Evolutionary conservation across 345 rosid genomes (phyloP).

Genomic region (Euphorbia peplus): DNA sequence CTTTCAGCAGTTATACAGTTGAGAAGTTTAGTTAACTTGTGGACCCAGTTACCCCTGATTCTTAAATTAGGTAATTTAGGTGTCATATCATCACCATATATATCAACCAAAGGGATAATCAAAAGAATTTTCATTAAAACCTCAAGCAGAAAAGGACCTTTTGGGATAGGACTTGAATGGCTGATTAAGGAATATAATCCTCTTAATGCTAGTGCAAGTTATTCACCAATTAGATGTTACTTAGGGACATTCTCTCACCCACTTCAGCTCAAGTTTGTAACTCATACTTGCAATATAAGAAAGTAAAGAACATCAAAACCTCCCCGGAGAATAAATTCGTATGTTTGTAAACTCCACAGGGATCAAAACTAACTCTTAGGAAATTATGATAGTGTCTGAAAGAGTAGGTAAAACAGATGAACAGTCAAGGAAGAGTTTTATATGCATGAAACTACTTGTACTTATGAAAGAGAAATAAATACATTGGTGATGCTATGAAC

Average conservation of each 20-base stretch:
- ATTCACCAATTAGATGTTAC: constrained; percentile 12
- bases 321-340: background rate
- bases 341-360: background rate
- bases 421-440: constrained; percentile 8
- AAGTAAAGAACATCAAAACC: background rate
- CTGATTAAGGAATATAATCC: background rate
- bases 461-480: background rate
- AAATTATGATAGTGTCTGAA: background rate
- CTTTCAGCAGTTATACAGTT: constrained; percentile 32
- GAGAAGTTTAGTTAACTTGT: constrained; percentile 34
- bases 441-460: background rate
- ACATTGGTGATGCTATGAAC: constrained; percentile 5
- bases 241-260: constrained; percentile 6
- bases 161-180: background rate
- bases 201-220: background rate
- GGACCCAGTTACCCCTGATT: constrained; percentile 13
- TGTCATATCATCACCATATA: constrained; percentile 11
- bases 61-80: constrained; percentile 12
- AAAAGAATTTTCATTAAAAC: constrained; percentile 4
- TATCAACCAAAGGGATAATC: too few species aligned
- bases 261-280: background rate
- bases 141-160: constrained; percentile 4
- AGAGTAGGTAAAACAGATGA: constrained; percentile 23
- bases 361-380: constrained; percentile 1
- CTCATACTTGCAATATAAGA: background rate